phyloP scores from a whole-genome alignment of 768 basidiomycete genomes.

The Trametes maxima region DNA sequence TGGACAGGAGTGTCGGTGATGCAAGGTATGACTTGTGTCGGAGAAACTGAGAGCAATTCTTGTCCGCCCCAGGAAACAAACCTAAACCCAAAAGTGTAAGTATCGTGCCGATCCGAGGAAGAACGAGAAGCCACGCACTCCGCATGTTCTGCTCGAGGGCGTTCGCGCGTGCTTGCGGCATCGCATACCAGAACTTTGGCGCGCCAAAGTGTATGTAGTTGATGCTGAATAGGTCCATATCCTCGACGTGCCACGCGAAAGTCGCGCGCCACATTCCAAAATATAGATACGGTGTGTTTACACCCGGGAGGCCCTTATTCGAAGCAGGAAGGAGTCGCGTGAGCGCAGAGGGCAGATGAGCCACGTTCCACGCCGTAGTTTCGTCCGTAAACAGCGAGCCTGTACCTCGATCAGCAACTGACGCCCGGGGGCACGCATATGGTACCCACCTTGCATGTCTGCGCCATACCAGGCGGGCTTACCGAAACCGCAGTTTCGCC shows the following conservation, averaged over 20 bases:
- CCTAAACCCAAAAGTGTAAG: slow-evolving; percentile 43
- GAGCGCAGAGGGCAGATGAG: slow-evolving; percentile 82
- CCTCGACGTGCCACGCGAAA: slow-evolving; percentile 99
- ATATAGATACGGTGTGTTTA: slow-evolving; percentile 96
- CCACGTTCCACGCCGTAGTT: slow-evolving; percentile 93
- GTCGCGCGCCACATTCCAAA: slow-evolving; percentile 99
- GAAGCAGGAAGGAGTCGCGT: slow-evolving; percentile 74
- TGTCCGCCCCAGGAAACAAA: slow-evolving; percentile 87
- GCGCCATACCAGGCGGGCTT: slow-evolving; percentile 98
- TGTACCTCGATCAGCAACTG: slow-evolving; percentile 25
- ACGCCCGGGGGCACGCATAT: background rate
- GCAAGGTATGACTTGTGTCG: slow-evolving; percentile 96
- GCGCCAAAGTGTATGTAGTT: slow-evolving; percentile 99
- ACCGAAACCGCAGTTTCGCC: slow-evolving; percentile 88
- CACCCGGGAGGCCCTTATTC: slow-evolving; percentile 81
- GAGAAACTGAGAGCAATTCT: slow-evolving; percentile 88
- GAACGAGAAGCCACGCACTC: slow-evolving; percentile 46
- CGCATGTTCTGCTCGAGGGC: slow-evolving; percentile 90
- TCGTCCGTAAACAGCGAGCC: slow-evolving; percentile 74
- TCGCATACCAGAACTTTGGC: slow-evolving; percentile 95
- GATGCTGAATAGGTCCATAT: slow-evolving; percentile 99
- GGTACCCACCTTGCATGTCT: slow-evolving; percentile 77
- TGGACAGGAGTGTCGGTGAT: slow-evolving; percentile 80
- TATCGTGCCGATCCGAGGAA: background rate
- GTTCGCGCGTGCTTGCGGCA: slow-evolving; percentile 82